Base-by-base conservation (phyloP, 495 filamentous ascomycete genomes). In the Cryomyces minteri region DNA sequence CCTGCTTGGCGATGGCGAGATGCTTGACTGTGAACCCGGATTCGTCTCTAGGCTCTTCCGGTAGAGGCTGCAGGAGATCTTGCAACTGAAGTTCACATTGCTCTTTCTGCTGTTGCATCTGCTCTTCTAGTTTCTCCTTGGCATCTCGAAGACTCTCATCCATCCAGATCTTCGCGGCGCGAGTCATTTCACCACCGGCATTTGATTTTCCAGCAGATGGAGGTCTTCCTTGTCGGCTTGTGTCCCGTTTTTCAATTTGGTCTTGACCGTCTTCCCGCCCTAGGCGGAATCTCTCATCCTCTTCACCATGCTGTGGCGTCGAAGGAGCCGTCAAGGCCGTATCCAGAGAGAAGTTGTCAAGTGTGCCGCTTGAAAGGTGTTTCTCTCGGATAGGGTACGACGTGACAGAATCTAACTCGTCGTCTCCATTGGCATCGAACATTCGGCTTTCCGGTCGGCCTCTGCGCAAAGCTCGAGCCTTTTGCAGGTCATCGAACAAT, bases 281-380 rank as follows among this genome's bases (percentile, higher is more conserved):
- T 43, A 80, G 72, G 44, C 77, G 73, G 43, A 94, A 62, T 40
- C 73, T 71, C 32, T 85, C 77, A 39, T 85, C 83, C 5, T 68
- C 67, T 41, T 88, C 88, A 29, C 74, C 76, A 39, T 76, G 77
- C 43, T 77, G 83, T 33, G 90, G 88, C 2, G 88, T 95, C 1
- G 84, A 88, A 5, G 92, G 90, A 68, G 94, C 82, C 2, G 90
- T 99, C 37, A 96, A 71, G 2, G 78, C 78, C 4, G 92, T 99
- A 54, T 99, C 90, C 25, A 96, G 69, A 10, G 92, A 96, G 56
- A 96, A 90, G 59, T 94, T 94, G 58, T 99, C 90, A 36, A 94
- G 70, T 4, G 92, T 99, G 10, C 87, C 87, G 56, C 82, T 90
- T 4, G 87, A 94, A 69, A 92, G 79, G 60, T 96, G 95, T 56